A percentile compares a stretch with the other conserved stretches of the same genome.
These are phyloP conservation scores for Pyronema domesticum DNA, from an alignment of 495 filamentous ascomycete genomes.

Conservation along the genomic window DNA sequence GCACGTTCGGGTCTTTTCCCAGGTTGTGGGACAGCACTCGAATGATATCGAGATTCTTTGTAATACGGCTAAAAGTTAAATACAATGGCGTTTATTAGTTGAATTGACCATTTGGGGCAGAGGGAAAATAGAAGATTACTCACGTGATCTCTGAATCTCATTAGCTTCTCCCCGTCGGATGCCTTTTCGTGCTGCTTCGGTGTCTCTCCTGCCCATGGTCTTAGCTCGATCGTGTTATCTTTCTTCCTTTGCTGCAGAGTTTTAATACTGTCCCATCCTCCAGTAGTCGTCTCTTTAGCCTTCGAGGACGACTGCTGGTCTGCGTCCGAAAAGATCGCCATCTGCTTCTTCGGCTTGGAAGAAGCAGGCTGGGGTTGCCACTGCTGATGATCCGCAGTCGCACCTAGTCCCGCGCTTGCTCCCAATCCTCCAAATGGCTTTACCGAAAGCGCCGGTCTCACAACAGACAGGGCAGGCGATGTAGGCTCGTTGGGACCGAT, in stretches of 20 bases:
- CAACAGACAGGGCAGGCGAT: constrained; percentile 68
- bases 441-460: constrained; percentile 67
- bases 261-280: constrained; percentile 86
- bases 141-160: constrained; percentile 92
- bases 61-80: neutral
- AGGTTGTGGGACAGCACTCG: neutral
- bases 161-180: constrained; percentile 47
- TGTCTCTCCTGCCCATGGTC: constrained; percentile 83
- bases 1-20: constrained; percentile 44
- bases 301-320: constrained; percentile 35
- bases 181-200: constrained; percentile 55
- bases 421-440: constrained; percentile 32
- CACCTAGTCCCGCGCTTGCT: constrained; percentile 4
- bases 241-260: constrained; percentile 75
- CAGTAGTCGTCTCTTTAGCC: constrained; percentile 25
- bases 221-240: constrained; percentile 74
- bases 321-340: constrained; percentile 77
- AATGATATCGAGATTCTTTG: too few relatives aligned
- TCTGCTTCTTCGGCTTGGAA: constrained; percentile 45
- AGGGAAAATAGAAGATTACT: constrained; percentile 28
- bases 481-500: constrained; percentile 46
- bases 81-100: constrained; percentile 28
- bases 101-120: constrained; percentile 40
- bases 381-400: constrained; percentile 46
- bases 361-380: constrained; percentile 34